phyloP scores from a whole-genome alignment of 2,329 filamentous ascomycete genomes.

The Bipolaris sorokiniana region DNA sequence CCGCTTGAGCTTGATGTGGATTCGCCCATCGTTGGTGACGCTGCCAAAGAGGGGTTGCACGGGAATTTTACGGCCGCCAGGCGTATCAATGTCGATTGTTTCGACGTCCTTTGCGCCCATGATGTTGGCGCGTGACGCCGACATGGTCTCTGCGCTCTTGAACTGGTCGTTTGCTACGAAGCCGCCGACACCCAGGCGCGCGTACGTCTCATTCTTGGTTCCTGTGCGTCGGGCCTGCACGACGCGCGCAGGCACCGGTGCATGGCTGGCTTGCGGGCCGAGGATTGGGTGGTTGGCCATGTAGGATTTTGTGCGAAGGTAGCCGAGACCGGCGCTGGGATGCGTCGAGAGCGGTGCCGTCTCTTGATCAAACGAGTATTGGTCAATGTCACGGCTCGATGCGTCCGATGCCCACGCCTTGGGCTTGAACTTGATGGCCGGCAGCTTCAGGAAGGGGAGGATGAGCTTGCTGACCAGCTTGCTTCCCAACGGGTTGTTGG shows the following conservation, averaged over 20 bases:
- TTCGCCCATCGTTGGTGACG: conserved; percentile 39
- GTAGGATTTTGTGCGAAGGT: conserved; percentile 62
- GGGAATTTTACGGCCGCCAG: conserved; percentile 61
- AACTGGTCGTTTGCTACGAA: conserved; percentile 51
- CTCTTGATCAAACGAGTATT: conserved; percentile 43
- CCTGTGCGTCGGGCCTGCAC: conserved; percentile 49
- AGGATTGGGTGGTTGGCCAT: conserved; percentile 65
- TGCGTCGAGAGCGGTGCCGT: conserved; percentile 63
- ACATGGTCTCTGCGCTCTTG: conserved; percentile 40
- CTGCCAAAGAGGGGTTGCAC: conserved; percentile 55
- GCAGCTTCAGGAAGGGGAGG: conserved; percentile 63
- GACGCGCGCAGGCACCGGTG: conserved; percentile 64
- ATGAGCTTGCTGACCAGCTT: conserved; percentile 59
- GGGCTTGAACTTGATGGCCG: conserved; percentile 47
- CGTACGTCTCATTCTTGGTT: conserved; percentile 29
- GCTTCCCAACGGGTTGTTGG: conserved; percentile 54
- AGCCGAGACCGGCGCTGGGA: conserved; percentile 68
- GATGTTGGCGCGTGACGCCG: conserved; percentile 24
- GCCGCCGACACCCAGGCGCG: conserved; percentile 54
- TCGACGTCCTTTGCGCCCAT: conserved; percentile 31
- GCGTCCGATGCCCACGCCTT: conserved; percentile 20
- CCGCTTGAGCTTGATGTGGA: conserved; percentile 37
- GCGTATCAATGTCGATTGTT: conserved; percentile 50
- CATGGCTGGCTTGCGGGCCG: conserved; percentile 61
- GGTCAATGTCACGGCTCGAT: conserved; percentile 39